These are phyloP conservation scores for Pleurotus eryngii DNA, from an alignment of 768 basidiomycete genomes.

Conservation along the genomic window DNA sequence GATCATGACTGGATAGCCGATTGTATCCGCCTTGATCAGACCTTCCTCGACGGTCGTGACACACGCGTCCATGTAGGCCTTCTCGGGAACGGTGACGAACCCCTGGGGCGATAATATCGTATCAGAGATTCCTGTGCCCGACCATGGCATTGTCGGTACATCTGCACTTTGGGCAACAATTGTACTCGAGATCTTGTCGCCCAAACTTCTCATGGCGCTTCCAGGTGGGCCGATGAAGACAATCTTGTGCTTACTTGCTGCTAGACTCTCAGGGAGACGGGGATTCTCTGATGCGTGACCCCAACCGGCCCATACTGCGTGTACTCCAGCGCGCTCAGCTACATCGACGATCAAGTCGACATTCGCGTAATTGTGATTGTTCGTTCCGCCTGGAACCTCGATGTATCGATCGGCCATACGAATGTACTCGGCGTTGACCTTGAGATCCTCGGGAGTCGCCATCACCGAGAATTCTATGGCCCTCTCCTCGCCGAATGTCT, in stretches of 20 bases:
- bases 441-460: conserved; percentile 98
- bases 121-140: conserved; percentile 89
- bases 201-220: conserved; percentile 97
- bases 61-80: conserved; percentile 85
- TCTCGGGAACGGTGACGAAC: conserved; percentile 92
- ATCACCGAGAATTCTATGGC: conserved; percentile 99
- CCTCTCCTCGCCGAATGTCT: conserved; percentile 95
- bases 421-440: conserved; percentile 99
- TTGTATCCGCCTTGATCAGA: conserved; percentile 73
- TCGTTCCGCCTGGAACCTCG: conserved; percentile 96
- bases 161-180: conserved; percentile 97
- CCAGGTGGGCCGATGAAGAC: conserved; percentile 99
- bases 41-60: conserved; percentile 88
- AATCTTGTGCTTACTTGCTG: conserved; percentile 91
- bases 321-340: conserved; percentile 94
- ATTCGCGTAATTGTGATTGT: conserved; percentile 99
- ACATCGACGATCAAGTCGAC: conserved; percentile 99
- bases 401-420: conserved; percentile 99
- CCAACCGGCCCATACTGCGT: conserved; percentile 99
- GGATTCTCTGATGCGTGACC: conserved; percentile 99
- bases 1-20: conserved; percentile 99
- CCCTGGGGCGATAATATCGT: conserved; percentile 82
- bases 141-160: conserved; percentile 99
- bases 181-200: conserved; percentile 99
- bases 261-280: conserved; percentile 88